Evolutionary conservation across 202 grass and related monocot genomes (phyloP).

Genomic region (Elaeis oleifera): DNA sequence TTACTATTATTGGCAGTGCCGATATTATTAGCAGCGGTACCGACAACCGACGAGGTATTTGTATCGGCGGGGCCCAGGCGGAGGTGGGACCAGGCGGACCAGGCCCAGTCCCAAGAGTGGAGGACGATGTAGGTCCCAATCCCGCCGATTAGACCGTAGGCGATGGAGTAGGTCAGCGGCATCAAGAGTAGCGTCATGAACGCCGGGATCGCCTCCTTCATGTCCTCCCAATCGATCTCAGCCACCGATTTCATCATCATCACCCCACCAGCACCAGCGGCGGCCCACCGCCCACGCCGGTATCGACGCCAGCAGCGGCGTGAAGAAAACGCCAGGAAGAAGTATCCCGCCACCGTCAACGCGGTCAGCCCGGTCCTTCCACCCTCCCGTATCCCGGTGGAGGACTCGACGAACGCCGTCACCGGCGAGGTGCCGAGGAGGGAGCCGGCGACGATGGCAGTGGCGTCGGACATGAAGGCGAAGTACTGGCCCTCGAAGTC

Average conservation of each 20-base stretch:
- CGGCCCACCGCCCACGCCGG: conserved; percentile 78
- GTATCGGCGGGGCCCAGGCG: neutral
- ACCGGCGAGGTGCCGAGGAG: conserved; percentile 84
- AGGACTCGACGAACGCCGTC: conserved; percentile 86
- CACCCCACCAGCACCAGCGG: conserved; percentile 82
- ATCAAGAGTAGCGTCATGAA: conserved; percentile 75
- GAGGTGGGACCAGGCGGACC: conserved; percentile 6
- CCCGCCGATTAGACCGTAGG: conserved; percentile 84
- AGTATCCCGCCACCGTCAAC: conserved; percentile 55
- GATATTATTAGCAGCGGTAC: too few relatives aligned
- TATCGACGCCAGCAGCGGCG: conserved; percentile 82
- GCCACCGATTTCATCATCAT: conserved; percentile 88
- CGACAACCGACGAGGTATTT: too few relatives aligned
- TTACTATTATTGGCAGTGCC: too few relatives aligned
- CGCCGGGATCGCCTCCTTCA: conserved; percentile 82
- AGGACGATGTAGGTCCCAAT: conserved; percentile 65
- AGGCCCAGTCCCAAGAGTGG: conserved; percentile 58
- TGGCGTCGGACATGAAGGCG: conserved; percentile 92
- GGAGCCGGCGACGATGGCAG: conserved; percentile 72
- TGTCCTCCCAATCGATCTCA: conserved; percentile 76
- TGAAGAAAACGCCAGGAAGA: conserved; percentile 57
- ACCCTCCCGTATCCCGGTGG: conserved; percentile 77
- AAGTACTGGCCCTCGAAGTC: conserved; percentile 97
- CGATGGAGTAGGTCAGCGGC: conserved; percentile 97
- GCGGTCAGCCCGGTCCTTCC: conserved; percentile 75